Conservation (phyloP, 306 rosid genomes). For the Castanea sativa region DNA sequence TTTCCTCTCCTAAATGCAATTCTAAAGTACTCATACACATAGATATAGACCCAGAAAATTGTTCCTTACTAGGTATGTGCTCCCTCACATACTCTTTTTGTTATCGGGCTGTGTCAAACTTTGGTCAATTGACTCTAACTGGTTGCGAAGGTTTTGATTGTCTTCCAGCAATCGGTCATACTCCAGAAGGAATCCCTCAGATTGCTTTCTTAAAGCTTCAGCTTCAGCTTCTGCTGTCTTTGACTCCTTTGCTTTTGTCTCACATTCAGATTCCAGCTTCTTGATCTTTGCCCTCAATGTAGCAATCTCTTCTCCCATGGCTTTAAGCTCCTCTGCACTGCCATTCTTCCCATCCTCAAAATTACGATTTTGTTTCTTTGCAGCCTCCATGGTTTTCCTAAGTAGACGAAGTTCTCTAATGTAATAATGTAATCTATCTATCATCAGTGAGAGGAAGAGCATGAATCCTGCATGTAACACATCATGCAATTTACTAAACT, state of each 20-base stretch:
- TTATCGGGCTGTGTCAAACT: constrained; percentile 39
- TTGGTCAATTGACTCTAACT: constrained; percentile 60
- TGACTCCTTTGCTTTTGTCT: constrained; percentile 47
- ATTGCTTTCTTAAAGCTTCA: constrained; percentile 82
- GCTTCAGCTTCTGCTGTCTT: constrained; percentile 58
- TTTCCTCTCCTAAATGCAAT: not conserved
- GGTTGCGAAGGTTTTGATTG: constrained; percentile 77
- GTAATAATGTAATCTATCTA: constrained; percentile 87
- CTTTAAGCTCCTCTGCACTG: constrained; percentile 45
- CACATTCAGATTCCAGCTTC: constrained; percentile 65
- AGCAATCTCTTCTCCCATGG: constrained; percentile 56
- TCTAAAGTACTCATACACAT: constrained; percentile 1
- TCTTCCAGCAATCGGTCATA: constrained; percentile 81
- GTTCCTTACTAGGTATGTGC: constrained; percentile 8
- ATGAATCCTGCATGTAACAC: constrained; percentile 63
- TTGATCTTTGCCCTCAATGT: constrained; percentile 44
- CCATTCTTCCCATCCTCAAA: constrained; percentile 62
- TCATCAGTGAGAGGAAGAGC: constrained; percentile 78
- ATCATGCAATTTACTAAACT: constrained; percentile 13
- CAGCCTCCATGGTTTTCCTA: constrained; percentile 87
- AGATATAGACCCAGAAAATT: constrained; percentile 18
- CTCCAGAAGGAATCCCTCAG: constrained; percentile 80
- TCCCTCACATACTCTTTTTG: constrained; percentile 43
- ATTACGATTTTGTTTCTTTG: constrained; percentile 79
- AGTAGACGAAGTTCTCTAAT: constrained; percentile 84